These are phyloP conservation scores for Solanum pennellii DNA, from an alignment of 257 asterid species.

Conservation along the genomic window DNA sequence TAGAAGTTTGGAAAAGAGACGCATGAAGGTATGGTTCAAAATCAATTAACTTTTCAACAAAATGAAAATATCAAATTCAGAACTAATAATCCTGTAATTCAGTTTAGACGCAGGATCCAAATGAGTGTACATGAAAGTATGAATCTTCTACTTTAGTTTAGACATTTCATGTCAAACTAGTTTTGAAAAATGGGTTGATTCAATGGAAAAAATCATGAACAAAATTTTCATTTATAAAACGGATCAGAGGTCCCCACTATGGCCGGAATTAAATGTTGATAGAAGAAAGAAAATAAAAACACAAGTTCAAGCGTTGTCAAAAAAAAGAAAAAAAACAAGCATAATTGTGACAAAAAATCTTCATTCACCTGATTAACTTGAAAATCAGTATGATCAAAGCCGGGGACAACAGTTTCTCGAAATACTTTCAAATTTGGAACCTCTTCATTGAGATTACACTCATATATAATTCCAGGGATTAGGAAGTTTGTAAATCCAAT, in stretches of 20 bases:
- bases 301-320: background rate
- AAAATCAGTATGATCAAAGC: constrained; percentile 65
- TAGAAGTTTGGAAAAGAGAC: background rate
- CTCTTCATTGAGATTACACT: constrained; percentile 48
- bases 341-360: background rate
- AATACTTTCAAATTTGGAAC: constrained; percentile 54
- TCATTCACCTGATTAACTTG: constrained; percentile 64
- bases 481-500: constrained; percentile 84
- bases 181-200: background rate
- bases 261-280: background rate
- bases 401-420: constrained; percentile 69
- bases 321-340: background rate
- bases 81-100: background rate
- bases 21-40: background rate
- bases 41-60: background rate
- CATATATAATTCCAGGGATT: constrained; percentile 70
- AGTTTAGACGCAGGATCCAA: background rate
- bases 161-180: background rate
- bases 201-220: background rate
- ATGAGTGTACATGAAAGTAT: background rate
- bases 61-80: background rate
- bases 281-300: background rate
- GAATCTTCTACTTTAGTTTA: background rate
- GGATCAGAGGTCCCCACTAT: background rate
- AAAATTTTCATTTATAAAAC: background rate